Percentiles rank a stretch among this genome's conserved stretches.
These are phyloP conservation scores for Xylariaceae sp. DNA, from an alignment of 2,329 filamentous ascomycete genomes.

Conservation along the genomic window DNA sequence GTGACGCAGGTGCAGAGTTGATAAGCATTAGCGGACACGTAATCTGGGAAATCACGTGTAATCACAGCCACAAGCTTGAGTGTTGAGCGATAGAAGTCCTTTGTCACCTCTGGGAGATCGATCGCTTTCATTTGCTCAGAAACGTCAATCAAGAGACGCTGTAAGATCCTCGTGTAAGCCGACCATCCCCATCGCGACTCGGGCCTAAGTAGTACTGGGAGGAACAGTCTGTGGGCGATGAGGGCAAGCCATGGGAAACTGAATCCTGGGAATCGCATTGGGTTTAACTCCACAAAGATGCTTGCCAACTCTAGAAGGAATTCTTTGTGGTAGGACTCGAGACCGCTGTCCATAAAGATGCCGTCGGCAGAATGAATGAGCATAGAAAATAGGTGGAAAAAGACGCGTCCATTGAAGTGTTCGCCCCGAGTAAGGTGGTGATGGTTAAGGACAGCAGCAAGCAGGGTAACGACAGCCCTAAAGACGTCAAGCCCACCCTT, in stretches of 20 bases:
- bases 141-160: slow-evolving; percentile 67
- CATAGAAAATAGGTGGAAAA: slow-evolving; percentile 83
- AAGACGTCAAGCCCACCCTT: slow-evolving; percentile 64
- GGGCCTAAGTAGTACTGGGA: slow-evolving; percentile 71
- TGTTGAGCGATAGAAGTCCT: slow-evolving; percentile 79
- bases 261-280: slow-evolving; percentile 75
- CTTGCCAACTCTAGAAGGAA: slow-evolving; percentile 69
- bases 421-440: slow-evolving; percentile 80
- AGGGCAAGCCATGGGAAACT: slow-evolving; percentile 80
- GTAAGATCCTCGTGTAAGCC: slow-evolving; percentile 68
- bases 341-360: slow-evolving; percentile 54
- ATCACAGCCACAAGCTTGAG: slow-evolving; percentile 79
- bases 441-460: slow-evolving; percentile 77
- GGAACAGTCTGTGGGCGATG: slow-evolving; percentile 78
- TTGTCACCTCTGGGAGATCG: slow-evolving; percentile 64
- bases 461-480: slow-evolving; percentile 72
- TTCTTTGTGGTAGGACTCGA: slow-evolving; percentile 60
- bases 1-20: slow-evolving; percentile 78
- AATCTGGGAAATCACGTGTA: slow-evolving; percentile 93
- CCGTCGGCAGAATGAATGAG: slow-evolving; percentile 71
- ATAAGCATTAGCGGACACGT: slow-evolving; percentile 81
- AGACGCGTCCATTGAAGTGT: slow-evolving; percentile 80
- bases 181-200: slow-evolving; percentile 70
- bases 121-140: slow-evolving; percentile 75
- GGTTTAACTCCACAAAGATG: slow-evolving; percentile 70